Evolutionary conservation across 2,329 filamentous ascomycete species (phyloP).

Genomic region (Colletotrichum sp.): DNA sequence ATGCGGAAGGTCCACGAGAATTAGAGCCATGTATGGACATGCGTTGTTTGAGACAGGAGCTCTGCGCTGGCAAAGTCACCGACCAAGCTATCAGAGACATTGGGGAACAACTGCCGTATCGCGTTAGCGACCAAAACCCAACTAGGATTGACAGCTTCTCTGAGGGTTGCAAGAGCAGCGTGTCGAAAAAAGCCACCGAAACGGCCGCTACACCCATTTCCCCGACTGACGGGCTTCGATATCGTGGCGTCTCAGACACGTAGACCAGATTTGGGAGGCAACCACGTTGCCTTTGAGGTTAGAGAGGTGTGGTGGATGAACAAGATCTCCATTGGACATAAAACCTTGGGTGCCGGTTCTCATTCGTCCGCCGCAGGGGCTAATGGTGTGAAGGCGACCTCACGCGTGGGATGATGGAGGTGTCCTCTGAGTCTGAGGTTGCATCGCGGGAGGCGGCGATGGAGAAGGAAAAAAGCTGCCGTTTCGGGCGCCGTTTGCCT

Average conservation of each 20-base stretch:
- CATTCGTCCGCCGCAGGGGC: background rate
- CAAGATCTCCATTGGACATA: background rate
- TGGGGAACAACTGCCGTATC: background rate
- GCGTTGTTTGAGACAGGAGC: background rate
- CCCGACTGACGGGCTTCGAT: background rate
- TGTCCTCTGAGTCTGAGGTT: background rate
- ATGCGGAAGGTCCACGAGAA: background rate
- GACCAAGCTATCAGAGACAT: background rate
- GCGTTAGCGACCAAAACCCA: background rate
- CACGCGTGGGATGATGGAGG: background rate
- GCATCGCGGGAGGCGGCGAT: background rate
- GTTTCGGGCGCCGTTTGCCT: background rate
- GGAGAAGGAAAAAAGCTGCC: background rate
- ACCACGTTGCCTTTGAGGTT: background rate
- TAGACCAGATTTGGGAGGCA: background rate
- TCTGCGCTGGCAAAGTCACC: background rate
- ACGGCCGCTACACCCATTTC: background rate
- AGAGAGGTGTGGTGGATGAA: background rate
- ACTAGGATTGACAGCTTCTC: background rate
- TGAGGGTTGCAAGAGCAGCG: background rate
- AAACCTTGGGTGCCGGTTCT: background rate
- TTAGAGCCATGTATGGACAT: background rate
- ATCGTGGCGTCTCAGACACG: slow-evolving; percentile 6
- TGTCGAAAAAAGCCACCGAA: background rate
- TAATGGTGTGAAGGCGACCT: slow-evolving; percentile 5